Conservation (phyloP, 139 green algal species). For the Chlorokybus atmophyticus region DNA sequence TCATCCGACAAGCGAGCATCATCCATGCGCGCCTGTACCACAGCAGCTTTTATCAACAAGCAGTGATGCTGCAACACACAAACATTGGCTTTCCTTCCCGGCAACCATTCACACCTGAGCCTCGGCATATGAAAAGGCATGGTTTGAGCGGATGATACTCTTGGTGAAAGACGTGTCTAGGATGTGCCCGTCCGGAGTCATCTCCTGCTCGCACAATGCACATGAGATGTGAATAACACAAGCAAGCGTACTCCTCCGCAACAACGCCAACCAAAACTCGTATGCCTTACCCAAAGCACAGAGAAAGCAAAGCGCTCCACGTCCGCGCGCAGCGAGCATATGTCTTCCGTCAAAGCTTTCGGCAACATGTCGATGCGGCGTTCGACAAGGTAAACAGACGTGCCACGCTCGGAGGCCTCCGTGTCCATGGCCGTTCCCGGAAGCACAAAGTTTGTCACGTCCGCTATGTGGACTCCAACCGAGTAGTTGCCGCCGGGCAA, state of each 20-base stretch:
- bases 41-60: too few relatives aligned
- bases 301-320: constrained; percentile 39
- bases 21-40: constrained; percentile 70
- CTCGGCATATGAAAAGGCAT: constrained; percentile 80
- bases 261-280: too few relatives aligned
- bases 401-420: constrained; percentile 32
- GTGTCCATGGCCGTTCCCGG: constrained; percentile 28
- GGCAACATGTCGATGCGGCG: constrained; percentile 45
- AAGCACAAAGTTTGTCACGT: constrained; percentile 40
- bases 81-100: too few relatives aligned
- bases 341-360: constrained; percentile 39
- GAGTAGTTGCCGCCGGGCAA: constrained; percentile 50
- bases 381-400: constrained; percentile 41
- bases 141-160: constrained; percentile 58
- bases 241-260: constrained; percentile 7
- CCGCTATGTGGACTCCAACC: constrained; percentile 41
- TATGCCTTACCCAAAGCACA: constrained; percentile 28
- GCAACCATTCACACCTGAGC: too few relatives aligned
- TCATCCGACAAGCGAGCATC: too few relatives aligned
- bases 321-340: constrained; percentile 31
- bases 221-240: constrained; percentile 1
- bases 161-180: constrained; percentile 54
- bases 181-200: constrained; percentile 20
- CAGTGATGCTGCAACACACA: too few relatives aligned
- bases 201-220: constrained; percentile 19